These are phyloP conservation scores for Fonsecaea nubica DNA, from an alignment of 2,329 filamentous ascomycete genomes.

Conservation along the genomic window DNA sequence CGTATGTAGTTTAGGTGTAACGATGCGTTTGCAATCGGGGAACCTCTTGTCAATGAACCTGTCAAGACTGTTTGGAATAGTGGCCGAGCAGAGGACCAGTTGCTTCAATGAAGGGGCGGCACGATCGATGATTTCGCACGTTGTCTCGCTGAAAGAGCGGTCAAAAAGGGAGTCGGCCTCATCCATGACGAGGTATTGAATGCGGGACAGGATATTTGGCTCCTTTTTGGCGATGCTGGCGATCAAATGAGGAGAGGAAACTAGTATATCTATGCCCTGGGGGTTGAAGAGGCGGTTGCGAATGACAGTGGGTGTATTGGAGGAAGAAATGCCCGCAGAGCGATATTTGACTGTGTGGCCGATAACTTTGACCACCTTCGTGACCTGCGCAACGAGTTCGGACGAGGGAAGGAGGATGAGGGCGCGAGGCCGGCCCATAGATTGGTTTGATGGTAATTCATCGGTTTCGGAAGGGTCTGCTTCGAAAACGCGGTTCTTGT, in stretches of 20 bases:
- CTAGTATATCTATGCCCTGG: conserved; percentile 80
- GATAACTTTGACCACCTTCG: conserved; percentile 77
- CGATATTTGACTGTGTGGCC: conserved; percentile 88
- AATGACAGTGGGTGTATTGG: conserved; percentile 77
- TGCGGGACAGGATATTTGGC: conserved; percentile 89
- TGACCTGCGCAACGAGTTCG: conserved; percentile 89
- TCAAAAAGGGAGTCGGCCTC: conserved; percentile 97
- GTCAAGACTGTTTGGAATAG: conserved; percentile 89
- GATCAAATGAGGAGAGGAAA: conserved; percentile 88
- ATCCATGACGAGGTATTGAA: conserved; percentile 86
- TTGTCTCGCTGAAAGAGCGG: conserved; percentile 85
- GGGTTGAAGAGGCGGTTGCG: conserved; percentile 82
- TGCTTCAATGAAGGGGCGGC: conserved; percentile 81
- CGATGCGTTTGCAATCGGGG: conserved; percentile 82
- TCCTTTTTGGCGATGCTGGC: conserved; percentile 86
- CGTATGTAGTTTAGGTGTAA: conserved; percentile 93
- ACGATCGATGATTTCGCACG: conserved; percentile 80
- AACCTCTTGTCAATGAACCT: conserved; percentile 80
- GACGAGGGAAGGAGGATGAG: conserved; percentile 90
- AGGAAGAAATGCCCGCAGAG: conserved; percentile 79
- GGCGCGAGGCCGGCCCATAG: conserved; percentile 78
- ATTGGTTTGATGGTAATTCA: conserved; percentile 71
- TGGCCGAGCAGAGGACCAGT: conserved; percentile 91
- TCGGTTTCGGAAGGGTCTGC: conserved; percentile 62
- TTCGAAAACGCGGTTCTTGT: conserved; percentile 61